Conservation (phyloP, 1,284 basidiomycete genomes). For the Microbotryum lychnidis-dioicae region DNA sequence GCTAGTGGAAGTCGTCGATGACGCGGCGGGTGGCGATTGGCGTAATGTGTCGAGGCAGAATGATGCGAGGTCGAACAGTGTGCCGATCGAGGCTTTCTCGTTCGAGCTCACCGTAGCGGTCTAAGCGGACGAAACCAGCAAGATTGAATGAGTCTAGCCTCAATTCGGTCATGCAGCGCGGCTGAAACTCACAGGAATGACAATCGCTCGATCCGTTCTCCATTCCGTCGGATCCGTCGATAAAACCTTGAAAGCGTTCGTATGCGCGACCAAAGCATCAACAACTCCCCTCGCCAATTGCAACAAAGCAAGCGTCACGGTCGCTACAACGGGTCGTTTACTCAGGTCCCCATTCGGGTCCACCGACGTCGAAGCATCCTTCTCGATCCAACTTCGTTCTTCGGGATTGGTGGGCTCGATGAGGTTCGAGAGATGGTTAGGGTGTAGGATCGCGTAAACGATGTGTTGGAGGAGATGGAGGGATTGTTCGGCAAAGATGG, state of each 20-base stretch:
- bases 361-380: constrained; percentile 53
- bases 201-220: constrained; percentile 56
- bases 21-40: constrained; percentile 53
- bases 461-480: constrained; percentile 73
- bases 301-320: constrained; percentile 60
- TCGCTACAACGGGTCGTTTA: constrained; percentile 60
- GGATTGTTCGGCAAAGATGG: constrained; percentile 37
- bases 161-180: neutral
- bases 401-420: constrained; percentile 70
- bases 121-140: constrained; percentile 1
- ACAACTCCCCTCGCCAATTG: constrained; percentile 60
- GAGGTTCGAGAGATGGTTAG: constrained; percentile 70
- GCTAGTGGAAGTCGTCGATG: constrained; percentile 46
- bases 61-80: constrained; percentile 64
- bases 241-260: constrained; percentile 60
- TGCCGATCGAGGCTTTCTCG: constrained; percentile 69
- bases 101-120: constrained; percentile 60
- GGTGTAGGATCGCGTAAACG: constrained; percentile 82
- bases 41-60: constrained; percentile 54
- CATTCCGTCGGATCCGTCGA: constrained; percentile 60
- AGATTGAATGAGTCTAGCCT: too few species aligned
- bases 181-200: constrained; percentile 57
- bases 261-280: constrained; percentile 60
- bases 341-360: constrained; percentile 47
- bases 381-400: constrained; percentile 50